Conservation (phyloP, 352 stramenopile genomes). For the Phytopythium boreale region DNA sequence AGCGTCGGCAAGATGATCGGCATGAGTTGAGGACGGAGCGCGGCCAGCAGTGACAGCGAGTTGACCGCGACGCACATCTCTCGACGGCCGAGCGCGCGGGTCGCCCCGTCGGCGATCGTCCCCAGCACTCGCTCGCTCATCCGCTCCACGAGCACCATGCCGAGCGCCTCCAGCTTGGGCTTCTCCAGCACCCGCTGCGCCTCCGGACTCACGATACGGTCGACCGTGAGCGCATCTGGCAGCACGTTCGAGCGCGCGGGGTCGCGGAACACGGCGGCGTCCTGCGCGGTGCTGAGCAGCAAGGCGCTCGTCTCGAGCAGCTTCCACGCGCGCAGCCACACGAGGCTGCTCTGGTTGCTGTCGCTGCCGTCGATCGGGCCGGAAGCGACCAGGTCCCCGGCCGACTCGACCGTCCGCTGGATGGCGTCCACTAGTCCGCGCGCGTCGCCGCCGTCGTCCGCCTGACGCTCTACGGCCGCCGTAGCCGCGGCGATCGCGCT, state of each 20-base stretch:
- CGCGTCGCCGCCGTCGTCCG: slow-evolving; percentile 10
- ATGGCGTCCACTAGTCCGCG: slow-evolving; percentile 34
- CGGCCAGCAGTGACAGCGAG: slow-evolving; percentile 59
- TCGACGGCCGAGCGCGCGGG: slow-evolving; percentile 31
- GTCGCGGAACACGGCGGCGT: slow-evolving; percentile 65
- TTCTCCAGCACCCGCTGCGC: slow-evolving; percentile 31
- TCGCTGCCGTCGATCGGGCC: slow-evolving; percentile 16
- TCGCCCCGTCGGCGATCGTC: neutral
- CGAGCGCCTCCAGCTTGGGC: slow-evolving; percentile 35
- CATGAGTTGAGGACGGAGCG: slow-evolving; percentile 62
- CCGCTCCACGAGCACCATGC: slow-evolving; percentile 32
- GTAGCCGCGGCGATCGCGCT: slow-evolving; percentile 12
- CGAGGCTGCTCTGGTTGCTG: slow-evolving; percentile 48
- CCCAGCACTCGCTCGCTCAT: slow-evolving; percentile 36
- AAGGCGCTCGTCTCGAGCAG: slow-evolving; percentile 49
- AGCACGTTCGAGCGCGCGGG: slow-evolving; percentile 71
- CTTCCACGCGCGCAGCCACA: slow-evolving; percentile 65
- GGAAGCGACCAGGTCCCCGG: slow-evolving; percentile 34
- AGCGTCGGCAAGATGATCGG: slow-evolving; percentile 47
- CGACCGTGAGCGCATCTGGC: slow-evolving; percentile 61
- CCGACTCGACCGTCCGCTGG: slow-evolving; percentile 39
- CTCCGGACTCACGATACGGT: slow-evolving; percentile 26
- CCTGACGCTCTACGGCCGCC: slow-evolving; percentile 7
- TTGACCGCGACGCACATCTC: slow-evolving; percentile 67
- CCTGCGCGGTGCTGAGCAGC: slow-evolving; percentile 47